phyloP scores from a whole-genome alignment of 768 basidiomycete species.

The Russula earlei region DNA sequence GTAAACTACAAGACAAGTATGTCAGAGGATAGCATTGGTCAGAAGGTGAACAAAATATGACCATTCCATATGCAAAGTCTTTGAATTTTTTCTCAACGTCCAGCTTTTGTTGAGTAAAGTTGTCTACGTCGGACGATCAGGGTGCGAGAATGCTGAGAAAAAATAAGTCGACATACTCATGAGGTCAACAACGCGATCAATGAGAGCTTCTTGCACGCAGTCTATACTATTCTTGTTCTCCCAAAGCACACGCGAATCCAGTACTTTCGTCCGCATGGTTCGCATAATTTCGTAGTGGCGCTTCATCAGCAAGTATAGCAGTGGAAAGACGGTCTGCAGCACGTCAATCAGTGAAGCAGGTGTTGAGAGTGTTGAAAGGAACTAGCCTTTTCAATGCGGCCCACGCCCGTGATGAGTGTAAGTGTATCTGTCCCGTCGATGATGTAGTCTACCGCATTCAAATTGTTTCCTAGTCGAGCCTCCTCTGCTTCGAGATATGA shows the following conservation, averaged over 20 bases:
- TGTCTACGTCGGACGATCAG: constrained; percentile 1
- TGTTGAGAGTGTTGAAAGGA: too few species aligned
- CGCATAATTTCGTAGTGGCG: constrained; percentile 4
- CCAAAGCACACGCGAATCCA: not conserved
- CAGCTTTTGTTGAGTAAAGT: constrained; percentile 19
- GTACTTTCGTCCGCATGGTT: not conserved
- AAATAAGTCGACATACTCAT: not conserved
- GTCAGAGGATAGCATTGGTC: not conserved
- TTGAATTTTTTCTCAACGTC: constrained; percentile 17
- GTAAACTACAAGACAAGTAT: not conserved
- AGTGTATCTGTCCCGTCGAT: constrained; percentile 26
- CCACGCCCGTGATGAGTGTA: constrained; percentile 22
- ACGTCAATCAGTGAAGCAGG: not conserved
- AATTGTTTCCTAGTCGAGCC: constrained; percentile 20
- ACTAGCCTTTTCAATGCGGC: constrained; percentile 25
- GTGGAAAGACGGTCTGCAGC: constrained; percentile 8
- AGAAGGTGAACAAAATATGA: not conserved
- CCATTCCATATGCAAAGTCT: constrained; percentile 7
- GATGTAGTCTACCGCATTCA: constrained; percentile 22
- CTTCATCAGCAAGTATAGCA: constrained; percentile 13
- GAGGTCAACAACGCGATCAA: not conserved
- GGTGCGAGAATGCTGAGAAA: too few species aligned
- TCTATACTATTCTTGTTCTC: not conserved
- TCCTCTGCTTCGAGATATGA: constrained; percentile 23
- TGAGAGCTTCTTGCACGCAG: not conserved